A percentile compares a stretch with the other conserved stretches of the same genome.
phyloP scores from a whole-genome alignment of 768 basidiomycete species.

The Piloderma croceum region DNA sequence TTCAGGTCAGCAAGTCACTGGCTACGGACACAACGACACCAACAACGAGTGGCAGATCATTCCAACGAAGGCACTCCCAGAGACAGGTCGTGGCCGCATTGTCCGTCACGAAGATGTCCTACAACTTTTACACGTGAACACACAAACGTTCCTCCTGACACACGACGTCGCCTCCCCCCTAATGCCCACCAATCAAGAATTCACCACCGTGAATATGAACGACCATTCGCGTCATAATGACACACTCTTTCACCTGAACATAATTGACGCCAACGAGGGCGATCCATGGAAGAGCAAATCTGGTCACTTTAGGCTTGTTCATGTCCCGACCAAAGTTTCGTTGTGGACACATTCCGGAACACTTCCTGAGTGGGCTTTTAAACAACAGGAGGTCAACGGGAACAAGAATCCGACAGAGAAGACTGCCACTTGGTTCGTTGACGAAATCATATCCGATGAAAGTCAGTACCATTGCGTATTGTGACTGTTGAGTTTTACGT shows the following conservation, averaged over 20 bases:
- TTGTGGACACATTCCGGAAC: constrained; percentile 88
- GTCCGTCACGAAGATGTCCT: constrained; percentile 87
- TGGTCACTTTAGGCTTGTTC: constrained; percentile 86
- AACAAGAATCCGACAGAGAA: constrained; percentile 87
- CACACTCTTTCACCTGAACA: constrained; percentile 75
- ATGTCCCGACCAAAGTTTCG: constrained; percentile 83
- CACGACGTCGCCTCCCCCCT: constrained; percentile 97
- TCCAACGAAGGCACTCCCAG: constrained; percentile 92
- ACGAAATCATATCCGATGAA: constrained; percentile 71
- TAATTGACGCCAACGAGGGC: constrained; percentile 70
- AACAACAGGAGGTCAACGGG: constrained; percentile 96
- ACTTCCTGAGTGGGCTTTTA: constrained; percentile 95
- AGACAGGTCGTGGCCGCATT: constrained; percentile 86
- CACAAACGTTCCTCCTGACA: constrained; percentile 77
- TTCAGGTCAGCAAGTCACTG: constrained; percentile 91
- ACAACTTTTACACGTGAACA: constrained; percentile 83
- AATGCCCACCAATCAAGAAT: constrained; percentile 98
- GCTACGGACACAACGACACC: constrained; percentile 87
- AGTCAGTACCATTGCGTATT: constrained; percentile 41
- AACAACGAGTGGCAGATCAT: constrained; percentile 97
- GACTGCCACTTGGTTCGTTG: constrained; percentile 82
- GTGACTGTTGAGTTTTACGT: constrained; percentile 4
- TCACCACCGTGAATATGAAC: constrained; percentile 86
- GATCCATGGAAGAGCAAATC: constrained; percentile 92
- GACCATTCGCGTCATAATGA: constrained; percentile 78